Conservation (phyloP, 129 eudicot genomes). For the Saussurea involucrata region DNA sequence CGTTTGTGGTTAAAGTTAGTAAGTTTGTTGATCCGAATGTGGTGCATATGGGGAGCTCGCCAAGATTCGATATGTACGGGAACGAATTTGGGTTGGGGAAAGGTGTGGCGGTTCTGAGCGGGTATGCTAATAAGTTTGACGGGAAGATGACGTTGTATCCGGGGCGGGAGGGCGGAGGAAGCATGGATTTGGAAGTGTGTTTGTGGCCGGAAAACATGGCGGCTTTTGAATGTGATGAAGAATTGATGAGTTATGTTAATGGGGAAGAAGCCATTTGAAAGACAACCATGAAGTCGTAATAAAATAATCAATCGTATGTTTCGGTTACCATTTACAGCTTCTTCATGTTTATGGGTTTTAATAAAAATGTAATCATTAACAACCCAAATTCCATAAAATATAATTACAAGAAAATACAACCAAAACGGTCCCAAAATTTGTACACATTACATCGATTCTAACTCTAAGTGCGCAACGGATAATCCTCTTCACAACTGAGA, state of each 20-base stretch:
- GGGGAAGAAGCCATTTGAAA: background rate
- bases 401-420: no score
- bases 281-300: background rate
- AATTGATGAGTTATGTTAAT: constrained; percentile 29
- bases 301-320: background rate
- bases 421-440: no score
- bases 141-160: constrained; percentile 32
- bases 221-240: constrained; percentile 39
- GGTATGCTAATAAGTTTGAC: constrained; percentile 36
- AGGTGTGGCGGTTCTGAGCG: constrained; percentile 32
- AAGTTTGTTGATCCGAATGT: constrained; percentile 11
- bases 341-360: no score
- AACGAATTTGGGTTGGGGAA: constrained; percentile 46
- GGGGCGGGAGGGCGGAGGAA: constrained; percentile 44
- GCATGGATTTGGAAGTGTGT: constrained; percentile 53
- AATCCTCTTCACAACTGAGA: no score
- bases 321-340: no score
- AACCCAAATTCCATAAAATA: no score
- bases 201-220: constrained; percentile 39
- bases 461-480: no score
- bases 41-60: constrained; percentile 34
- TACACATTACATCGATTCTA: no score
- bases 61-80: constrained; percentile 40
- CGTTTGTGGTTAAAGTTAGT: background rate
- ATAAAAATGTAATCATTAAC: no score